Base-by-base conservation (phyloP, 2,329 filamentous ascomycete genomes). In the Nigrospora sphaerica region DNA sequence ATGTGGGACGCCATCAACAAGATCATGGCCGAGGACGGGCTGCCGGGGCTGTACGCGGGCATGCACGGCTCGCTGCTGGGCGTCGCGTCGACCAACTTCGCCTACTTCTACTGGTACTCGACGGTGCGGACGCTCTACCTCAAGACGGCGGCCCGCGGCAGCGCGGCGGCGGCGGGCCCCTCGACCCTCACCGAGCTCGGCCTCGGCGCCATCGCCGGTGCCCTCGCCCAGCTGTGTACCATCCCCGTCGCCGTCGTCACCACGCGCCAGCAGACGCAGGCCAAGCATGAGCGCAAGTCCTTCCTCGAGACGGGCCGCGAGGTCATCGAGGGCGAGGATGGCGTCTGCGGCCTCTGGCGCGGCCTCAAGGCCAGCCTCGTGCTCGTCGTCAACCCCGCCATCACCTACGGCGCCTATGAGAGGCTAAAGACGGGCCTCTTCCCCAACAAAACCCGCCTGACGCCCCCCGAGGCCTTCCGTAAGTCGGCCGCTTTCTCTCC, bases 101-200 rank as follows among this genome's bases (percentile, higher is more conserved):
- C 93, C 59, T 98, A 98, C 71, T 98, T 98, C 66, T 98, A 98
- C 72, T 97, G 92, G 91, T 97, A 97, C 66, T 92, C 89, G 6
- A 71, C 93, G 28, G 88, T 96, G 32, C 83, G 93, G 52, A 81
- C 81, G 14, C 67, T 95, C 17, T 97, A 97, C 65, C 68, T 88
- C 55, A 78, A 78, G 54, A 71, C 79, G 36, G 35, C 35, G 10
- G 18, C 14, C n/a, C 6, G 6, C 18, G 4, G 35, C 18, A 23
- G 43, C 11, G 28, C 43, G 4, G 31, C 43, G 13, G 37, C 43
- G 12, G 23, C 28, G 16, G 13, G 4, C 14, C 88, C 90, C 2
- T 84, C 87, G 17, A 97, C 91, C 1, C 79, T 86, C 5, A 75
- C 85, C 39, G 93, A 98, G 68, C 75, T 98, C 47, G 78, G 83